phyloP scores from a whole-genome alignment of 1,139 yeast species.

The Zygoascus hellenicus region DNA sequence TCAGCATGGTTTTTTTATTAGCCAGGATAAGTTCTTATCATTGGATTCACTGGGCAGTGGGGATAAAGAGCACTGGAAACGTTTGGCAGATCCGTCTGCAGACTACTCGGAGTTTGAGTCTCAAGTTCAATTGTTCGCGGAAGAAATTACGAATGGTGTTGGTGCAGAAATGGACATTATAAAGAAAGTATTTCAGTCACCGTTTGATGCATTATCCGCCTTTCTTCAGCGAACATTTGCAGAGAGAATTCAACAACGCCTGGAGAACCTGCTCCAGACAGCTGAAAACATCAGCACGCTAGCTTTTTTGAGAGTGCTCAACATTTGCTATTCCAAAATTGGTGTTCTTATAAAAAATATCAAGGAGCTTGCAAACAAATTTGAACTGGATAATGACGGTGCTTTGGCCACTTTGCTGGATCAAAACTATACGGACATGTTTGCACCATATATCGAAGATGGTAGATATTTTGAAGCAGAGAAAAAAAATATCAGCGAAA shows the following conservation, averaged over 20 bases:
- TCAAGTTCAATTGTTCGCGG: slow-evolving; percentile 37
- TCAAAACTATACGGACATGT: slow-evolving; percentile 65
- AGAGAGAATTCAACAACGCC: slow-evolving; percentile 61
- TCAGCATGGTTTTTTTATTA: slow-evolving; percentile 67
- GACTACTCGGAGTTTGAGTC: slow-evolving; percentile 38
- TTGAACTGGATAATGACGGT: slow-evolving; percentile 39
- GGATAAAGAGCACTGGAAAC: slow-evolving; percentile 41
- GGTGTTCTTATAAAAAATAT: slow-evolving; percentile 62
- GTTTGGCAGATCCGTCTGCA: slow-evolving; percentile 43
- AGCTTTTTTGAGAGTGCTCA: slow-evolving; percentile 74
- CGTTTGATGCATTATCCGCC: slow-evolving; percentile 59
- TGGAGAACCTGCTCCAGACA: slow-evolving; percentile 55
- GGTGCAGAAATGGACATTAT: slow-evolving; percentile 70
- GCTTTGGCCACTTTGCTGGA: slow-evolving; percentile 57
- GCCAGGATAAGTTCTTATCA: slow-evolving; percentile 41
- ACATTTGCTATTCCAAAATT: slow-evolving; percentile 55
- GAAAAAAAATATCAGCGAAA: slow-evolving; percentile 60
- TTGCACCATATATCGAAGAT: slow-evolving; percentile 64
- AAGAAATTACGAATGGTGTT: slow-evolving; percentile 44
- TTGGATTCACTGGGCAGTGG: slow-evolving; percentile 31
- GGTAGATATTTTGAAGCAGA: slow-evolving; percentile 69
- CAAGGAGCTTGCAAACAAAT: slow-evolving; percentile 46
- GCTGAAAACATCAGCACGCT: slow-evolving; percentile 56
- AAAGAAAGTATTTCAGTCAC: slow-evolving; percentile 63
- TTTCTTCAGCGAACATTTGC: slow-evolving; percentile 76